These are phyloP conservation scores for Fusarium caatingaense DNA, from an alignment of 2,329 filamentous ascomycete genomes.

Conservation along the genomic window DNA sequence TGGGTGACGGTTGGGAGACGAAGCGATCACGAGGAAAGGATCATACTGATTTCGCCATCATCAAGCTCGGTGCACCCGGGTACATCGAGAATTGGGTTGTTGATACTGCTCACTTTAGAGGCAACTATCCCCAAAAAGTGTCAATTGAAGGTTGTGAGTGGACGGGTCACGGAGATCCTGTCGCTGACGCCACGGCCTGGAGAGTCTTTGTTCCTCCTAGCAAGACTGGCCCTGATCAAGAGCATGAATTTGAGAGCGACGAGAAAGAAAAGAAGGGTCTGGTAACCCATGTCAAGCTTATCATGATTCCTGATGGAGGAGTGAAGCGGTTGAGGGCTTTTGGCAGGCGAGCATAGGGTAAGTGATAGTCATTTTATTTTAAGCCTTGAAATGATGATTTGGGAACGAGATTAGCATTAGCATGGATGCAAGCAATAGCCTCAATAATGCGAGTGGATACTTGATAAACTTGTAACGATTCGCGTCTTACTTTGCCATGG, in stretches of 20 bases:
- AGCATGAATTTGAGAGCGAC: conserved; percentile 72
- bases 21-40: conserved; percentile 76
- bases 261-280: conserved; percentile 67
- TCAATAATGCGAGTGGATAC: conserved; percentile 8
- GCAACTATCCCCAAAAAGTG: conserved; percentile 84
- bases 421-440: neutral
- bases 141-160: conserved; percentile 72
- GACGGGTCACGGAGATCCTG: conserved; percentile 65
- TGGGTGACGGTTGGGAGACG: conserved; percentile 92
- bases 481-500: conserved; percentile 23
- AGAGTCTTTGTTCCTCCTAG: conserved; percentile 72
- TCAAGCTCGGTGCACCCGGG: conserved; percentile 75
- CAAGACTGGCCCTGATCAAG: conserved; percentile 77
- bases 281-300: conserved; percentile 88
- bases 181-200: conserved; percentile 70
- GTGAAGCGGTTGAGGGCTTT: conserved; percentile 81
- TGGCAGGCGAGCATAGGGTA: conserved; percentile 47
- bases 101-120: conserved; percentile 85
- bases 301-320: conserved; percentile 92
- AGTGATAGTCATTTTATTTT: neutral
- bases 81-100: conserved; percentile 75
- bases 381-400: conserved; percentile 1
- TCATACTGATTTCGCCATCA: conserved; percentile 85
- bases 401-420: conserved; percentile 14
- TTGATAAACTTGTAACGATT: conserved; percentile 37